Base-by-base conservation (phyloP, 345 rosid genomes). In the Populus davidiana region DNA sequence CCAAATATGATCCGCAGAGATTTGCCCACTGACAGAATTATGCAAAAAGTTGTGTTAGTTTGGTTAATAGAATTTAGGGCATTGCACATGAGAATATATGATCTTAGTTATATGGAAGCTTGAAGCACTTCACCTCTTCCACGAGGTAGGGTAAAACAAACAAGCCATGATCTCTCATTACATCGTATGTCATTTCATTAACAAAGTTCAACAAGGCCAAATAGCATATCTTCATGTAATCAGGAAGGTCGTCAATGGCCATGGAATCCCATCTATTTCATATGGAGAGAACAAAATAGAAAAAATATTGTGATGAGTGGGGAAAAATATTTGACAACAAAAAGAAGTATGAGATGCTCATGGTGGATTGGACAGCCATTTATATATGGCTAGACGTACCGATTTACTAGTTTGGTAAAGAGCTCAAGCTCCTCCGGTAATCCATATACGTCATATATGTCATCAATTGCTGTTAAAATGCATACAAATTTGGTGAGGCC, bases 391-490 rank as follows among this genome's bases (percentile, higher is more conserved):
- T 13, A 16, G 17, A 35, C 56, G 76, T 79, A 67, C 71, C 5
- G 36, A 36, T 71, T 66, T 1, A 71, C 76, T 35, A 76, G 73
- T 11, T 52, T 12, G 14, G 80, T 76, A 20, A 76, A 76, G n/a
- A 66, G 74, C 66, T 72, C 77, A 61, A 81, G 83, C 54, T 72
- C 83, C 14, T 81, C 70, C 43, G 13, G n/a, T 1, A 63, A 50
- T 71, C 74, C 80, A 72, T 72, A 71, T 16, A 77, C 38, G 43
- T 81, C 80, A 16, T 76, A 76, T 63, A 81, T 76, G 54, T 81
- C 83, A 67, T 81, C 77, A 66, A 76, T 71, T 16, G 70, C 74
- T 0, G 73, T 65, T 47, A 81, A 52, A 41, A 80, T 71, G 77
- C 76, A 71, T 4, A 43, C 41, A 11, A 71, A 71, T 72, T 76